Evolutionary conservation across 2,329 filamentous ascomycete species (phyloP), one percentile per base, ranked within the genome.

Genomic region (Aspergillus vadensis): DNA sequence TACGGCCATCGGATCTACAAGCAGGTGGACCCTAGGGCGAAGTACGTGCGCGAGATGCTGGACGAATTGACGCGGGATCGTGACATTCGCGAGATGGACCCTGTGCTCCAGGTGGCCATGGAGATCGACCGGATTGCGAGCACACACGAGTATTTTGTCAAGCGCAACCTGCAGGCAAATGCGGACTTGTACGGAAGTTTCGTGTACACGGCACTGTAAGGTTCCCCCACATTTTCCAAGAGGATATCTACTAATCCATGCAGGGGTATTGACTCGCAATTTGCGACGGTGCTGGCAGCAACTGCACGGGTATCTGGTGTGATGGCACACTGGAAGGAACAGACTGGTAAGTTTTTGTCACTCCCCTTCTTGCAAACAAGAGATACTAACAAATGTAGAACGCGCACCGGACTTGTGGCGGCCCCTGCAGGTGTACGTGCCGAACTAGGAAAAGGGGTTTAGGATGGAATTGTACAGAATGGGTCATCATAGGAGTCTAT

Each of bases 1-100:
- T 85, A 84, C 67, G 83, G 83, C 5, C 83, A 86, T 32, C 62
- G 62, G 10, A 59, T 61, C 25, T 63, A 72, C 78, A 82, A 21
- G 79, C 84, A 23, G 84, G 84, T 72, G 81, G 83, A 85, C 62
- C 83, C 83, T 4, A 79, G 83, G 3, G 81, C 78, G 10, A 82
- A 76, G 5, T 80, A 80, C 36, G 83, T 85, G 62, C 75, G 79
- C 5, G 71, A 76, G 53, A 63, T 73, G 39, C 59, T 75, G 19
- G 59, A 67, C 7, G 67, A 70, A 25, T 60, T 70, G 51, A 17
- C 56, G 12, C 61, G 61, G 21, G 57, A 59, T 10, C 47, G 47
- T 1, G 47, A 50, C 25, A 50, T 50, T 14, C 54, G 68, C 14
- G 55, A 66, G 6, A 56, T 44, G 32, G 73, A 77, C 58, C 73